Percentiles rank a stretch among this genome's conserved stretches.
Evolutionary conservation across 305 asterid species (phyloP).

Genomic region (Nicotiana rustica): DNA sequence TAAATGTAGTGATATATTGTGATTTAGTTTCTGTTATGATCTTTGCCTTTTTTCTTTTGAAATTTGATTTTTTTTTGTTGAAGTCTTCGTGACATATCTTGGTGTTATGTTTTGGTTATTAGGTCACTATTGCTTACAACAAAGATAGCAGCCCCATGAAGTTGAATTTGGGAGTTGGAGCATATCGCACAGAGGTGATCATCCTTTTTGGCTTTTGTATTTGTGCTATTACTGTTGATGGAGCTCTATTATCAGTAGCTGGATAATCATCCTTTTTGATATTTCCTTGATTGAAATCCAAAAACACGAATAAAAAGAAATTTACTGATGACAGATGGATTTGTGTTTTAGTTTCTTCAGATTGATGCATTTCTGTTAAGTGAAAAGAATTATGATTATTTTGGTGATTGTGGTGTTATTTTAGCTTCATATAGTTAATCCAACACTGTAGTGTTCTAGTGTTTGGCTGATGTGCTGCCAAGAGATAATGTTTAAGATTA

Average conservation of each 20-base stretch:
- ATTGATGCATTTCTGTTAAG: background rate
- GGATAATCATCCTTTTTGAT: background rate
- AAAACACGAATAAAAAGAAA: background rate
- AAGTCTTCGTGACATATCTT: conserved; percentile 7
- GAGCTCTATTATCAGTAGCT: conserved; percentile 3
- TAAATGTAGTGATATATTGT: background rate
- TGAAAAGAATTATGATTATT: background rate
- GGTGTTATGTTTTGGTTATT: conserved; percentile 29
- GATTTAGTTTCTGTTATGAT: background rate
- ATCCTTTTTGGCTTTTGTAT: conserved; percentile 8
- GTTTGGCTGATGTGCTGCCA: background rate
- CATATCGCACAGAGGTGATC: conserved; percentile 93
- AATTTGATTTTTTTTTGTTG: background rate
- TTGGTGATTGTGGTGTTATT: background rate
- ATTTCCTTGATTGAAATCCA: background rate
- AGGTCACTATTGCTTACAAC: conserved; percentile 96
- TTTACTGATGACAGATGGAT: background rate
- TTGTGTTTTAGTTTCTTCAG: background rate
- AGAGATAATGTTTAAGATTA: background rate
- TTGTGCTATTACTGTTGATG: background rate
- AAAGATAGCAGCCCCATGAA: conserved; percentile 86
- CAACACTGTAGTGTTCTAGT: background rate
- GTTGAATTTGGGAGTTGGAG: conserved; percentile 97
- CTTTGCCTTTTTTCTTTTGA: background rate
- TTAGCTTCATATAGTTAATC: conserved; percentile 7